These are phyloP conservation scores for Candida silvatica DNA, from an alignment of 805 yeast genomes.

Conservation along the genomic window DNA sequence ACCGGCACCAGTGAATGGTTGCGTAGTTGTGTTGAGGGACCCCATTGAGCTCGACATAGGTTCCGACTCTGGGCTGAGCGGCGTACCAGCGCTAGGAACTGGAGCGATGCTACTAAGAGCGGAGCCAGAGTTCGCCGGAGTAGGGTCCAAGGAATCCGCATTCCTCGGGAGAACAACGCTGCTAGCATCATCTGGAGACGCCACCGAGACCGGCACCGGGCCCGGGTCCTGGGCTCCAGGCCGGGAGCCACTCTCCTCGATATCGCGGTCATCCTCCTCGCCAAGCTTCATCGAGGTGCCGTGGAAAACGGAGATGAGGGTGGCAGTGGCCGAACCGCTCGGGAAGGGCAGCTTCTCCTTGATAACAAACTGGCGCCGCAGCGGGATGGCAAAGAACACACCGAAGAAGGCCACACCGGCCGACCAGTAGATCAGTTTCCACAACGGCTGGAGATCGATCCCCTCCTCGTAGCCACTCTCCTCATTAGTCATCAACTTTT, in stretches of 20 bases:
- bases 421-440: slow-evolving; percentile 72
- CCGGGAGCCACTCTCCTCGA: too few relatives aligned
- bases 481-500: slow-evolving; percentile 68
- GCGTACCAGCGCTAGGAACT: too few relatives aligned
- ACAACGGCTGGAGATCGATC: slow-evolving; percentile 25
- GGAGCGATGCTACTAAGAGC: too few relatives aligned
- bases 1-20: too few relatives aligned
- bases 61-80: not conserved
- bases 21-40: too few relatives aligned
- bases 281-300: slow-evolving; percentile 46
- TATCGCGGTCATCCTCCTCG: too few relatives aligned
- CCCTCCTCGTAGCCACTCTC: slow-evolving; percentile 58
- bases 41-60: too few relatives aligned
- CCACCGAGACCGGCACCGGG: too few relatives aligned
- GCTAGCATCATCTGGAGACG: too few relatives aligned
- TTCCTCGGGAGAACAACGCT: too few relatives aligned
- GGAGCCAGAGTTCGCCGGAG: slow-evolving; percentile 1
- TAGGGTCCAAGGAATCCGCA: not conserved
- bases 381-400: slow-evolving; percentile 87
- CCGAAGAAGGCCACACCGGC: slow-evolving; percentile 88
- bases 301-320: slow-evolving; percentile 80
- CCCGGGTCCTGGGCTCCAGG: too few relatives aligned
- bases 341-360: slow-evolving; percentile 87
- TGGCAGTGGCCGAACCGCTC: slow-evolving; percentile 94
- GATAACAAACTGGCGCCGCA: slow-evolving; percentile 80